Base-by-base conservation (phyloP, 1,284 basidiomycete species). In the Malassezia pachydermatis region DNA sequence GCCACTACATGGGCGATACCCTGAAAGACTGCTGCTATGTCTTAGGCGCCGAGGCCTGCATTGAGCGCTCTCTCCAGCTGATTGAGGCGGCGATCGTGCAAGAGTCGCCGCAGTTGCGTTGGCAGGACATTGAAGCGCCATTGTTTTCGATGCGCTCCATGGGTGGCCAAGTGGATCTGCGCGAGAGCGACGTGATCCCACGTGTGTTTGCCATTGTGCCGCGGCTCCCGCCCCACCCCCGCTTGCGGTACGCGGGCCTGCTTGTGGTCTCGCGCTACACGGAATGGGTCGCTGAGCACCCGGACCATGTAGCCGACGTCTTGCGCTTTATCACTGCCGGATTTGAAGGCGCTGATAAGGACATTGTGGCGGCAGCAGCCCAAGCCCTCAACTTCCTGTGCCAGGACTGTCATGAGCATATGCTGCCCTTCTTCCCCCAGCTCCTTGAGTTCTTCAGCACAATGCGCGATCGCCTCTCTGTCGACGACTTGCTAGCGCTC, bases 11-110 rank as follows among this genome's bases (percentile, higher is more conserved):
- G 85, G 94, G 94, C 44, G 92, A 98, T 72, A 98, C 94, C 4
- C 79, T 99, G 60, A 99, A 99, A 75, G 94, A 99, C 72, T 98
- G 94, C 72, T 98, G 94, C 74, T 81, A 84, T 57, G 89, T 99
- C 29, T 79, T 99, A 29, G 86, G 89, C 24, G 80, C 89, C 2
- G 83, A 88, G 39, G 78, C 79, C 4, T 98, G 94, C 66, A 78
- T 99, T 34, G 75, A 82, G 43, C 78, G 83, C 7, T 81, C 88
- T 9, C 86, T 88, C 71, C 80, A 85, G 46, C 78, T 88, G 70
- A 84, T 96, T 57, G 81, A 82, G 17, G 72, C 75, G 1, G 84
- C 85, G 3, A 77, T 96, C 51, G 60, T 63, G 10, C 57, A 55
- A 13, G 59, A 63, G 5, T 83, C 20, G 39, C 53, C 58, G 3